Base-by-base conservation (phyloP, 2,329 filamentous ascomycete species). In the Scleromitrula shiraiana region DNA sequence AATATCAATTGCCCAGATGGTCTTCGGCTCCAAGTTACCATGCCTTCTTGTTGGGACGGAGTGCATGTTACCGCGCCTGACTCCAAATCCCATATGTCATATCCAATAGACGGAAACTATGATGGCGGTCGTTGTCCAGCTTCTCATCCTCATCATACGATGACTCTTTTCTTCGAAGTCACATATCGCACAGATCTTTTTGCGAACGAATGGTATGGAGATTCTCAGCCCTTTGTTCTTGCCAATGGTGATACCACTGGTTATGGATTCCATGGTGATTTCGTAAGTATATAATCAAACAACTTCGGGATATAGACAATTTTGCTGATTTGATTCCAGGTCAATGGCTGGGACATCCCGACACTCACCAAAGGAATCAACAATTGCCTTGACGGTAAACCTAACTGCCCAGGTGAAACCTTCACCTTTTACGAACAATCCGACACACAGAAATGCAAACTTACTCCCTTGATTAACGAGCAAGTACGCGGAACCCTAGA, bases 31-130 rank as follows among this genome's bases (percentile, higher is more conserved):
- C 73, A 80, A 56, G 67, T 80, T 20, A 73, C 72, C 59, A 80
- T 82, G 62, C 78, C 77, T 1, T 57, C 50, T 39, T 83, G 79
- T 67, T 83, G 80, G 80, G 71, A 83, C 51, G 80, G 80, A 30
- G 66, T 68, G 41, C 71, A 79, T 53, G 58, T 78, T 20, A 77
- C 82, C 57, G 69, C 69, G 4, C 44, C 66, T 0, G 68, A 80
- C 60, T 77, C 80, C 62, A 73, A 72, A 56, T 73, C 65, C 41
- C 79, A 82, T 54, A 70, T 82, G 59, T 65, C 68, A 1, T 79
- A 78, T 50, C 76, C 76, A 1, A 60, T 56, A 36, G 56, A 47
- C 20, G 56, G 56, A 2, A 26, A 49, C 8, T 64, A 58, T 5
- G 58, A 70, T 24, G 68, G 63, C 30, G 76, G 76, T 8, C 50